Percentiles rank a stretch among this genome's conserved stretches.
These are phyloP conservation scores for Scheffersomyces cryptocercus DNA, from an alignment of 1,139 yeast species.

Conservation along the genomic window DNA sequence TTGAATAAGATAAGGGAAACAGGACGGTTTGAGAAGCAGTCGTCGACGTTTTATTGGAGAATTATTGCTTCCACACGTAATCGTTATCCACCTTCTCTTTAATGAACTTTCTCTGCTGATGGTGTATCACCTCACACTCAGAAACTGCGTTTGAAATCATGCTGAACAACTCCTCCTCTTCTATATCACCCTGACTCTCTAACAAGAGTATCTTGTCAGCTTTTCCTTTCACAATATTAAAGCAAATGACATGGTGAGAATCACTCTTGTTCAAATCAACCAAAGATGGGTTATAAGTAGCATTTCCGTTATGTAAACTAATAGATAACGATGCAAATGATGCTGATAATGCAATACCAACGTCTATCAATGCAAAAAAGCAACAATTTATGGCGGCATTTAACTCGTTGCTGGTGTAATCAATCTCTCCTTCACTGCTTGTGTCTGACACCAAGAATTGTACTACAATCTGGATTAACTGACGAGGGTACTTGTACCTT, in stretches of 20 bases:
- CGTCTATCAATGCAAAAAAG: conserved; percentile 73
- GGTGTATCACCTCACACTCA: conserved; percentile 47
- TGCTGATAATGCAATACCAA: conserved; percentile 67
- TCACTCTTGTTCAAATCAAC: conserved; percentile 40
- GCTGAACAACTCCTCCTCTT: conserved; percentile 52
- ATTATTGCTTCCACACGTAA: conserved; percentile 52
- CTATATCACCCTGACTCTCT: conserved; percentile 74
- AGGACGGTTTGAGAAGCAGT: too few relatives aligned
- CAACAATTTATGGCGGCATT: conserved; percentile 73
- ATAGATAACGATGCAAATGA: conserved; percentile 60
- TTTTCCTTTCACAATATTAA: conserved; percentile 52
- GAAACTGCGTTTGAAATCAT: conserved; percentile 50
- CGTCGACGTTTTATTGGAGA: too few relatives aligned
- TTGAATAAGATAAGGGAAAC: too few relatives aligned
- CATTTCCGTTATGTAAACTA: conserved; percentile 32
- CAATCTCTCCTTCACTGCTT: conserved; percentile 20
- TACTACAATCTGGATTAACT: conserved; percentile 81
- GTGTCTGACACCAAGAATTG: conserved; percentile 68
- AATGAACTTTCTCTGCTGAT: conserved; percentile 49
- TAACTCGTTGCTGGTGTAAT: conserved; percentile 55
- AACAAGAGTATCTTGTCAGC: conserved; percentile 59
- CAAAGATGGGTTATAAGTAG: conserved; percentile 47
- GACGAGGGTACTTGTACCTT: conserved; percentile 76
- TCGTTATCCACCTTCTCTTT: conserved; percentile 52
- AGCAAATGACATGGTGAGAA: conserved; percentile 71